phyloP scores from a whole-genome alignment of 352 stramenopile species.

The Phytophthora cactorum region DNA sequence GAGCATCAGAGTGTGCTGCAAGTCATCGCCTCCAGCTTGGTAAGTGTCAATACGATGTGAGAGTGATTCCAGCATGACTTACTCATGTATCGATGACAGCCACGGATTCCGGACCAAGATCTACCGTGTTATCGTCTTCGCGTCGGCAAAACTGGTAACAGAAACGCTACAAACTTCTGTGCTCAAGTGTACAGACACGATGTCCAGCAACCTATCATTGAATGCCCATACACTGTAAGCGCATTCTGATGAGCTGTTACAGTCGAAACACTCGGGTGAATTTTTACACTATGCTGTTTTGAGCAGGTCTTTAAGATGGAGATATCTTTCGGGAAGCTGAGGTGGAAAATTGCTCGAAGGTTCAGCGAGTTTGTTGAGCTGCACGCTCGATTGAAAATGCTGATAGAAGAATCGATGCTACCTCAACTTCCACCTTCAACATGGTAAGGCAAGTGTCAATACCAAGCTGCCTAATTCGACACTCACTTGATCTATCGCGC shows the following conservation, averaged over 20 bases:
- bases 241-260: background rate
- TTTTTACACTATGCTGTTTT: background rate
- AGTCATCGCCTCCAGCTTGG: conserved; percentile 36
- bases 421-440: conserved; percentile 46
- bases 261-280: background rate
- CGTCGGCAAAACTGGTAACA: background rate
- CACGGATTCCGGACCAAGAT: conserved; percentile 1
- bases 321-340: conserved; percentile 41
- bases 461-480: background rate
- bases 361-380: conserved; percentile 58
- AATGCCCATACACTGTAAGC: conserved; percentile 48
- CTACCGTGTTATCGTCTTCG: conserved; percentile 13
- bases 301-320: conserved; percentile 54
- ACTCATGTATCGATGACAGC: background rate
- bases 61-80: too few relatives aligned
- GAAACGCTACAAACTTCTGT: conserved; percentile 22
- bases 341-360: conserved; percentile 51
- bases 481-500: background rate
- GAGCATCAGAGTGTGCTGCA: conserved; percentile 39
- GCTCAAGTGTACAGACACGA: conserved; percentile 41
- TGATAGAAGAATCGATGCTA: conserved; percentile 15
- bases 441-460: conserved; percentile 34
- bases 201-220: conserved; percentile 45
- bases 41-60: conserved; percentile 8
- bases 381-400: conserved; percentile 28